Percentiles rank a stretch among this genome's conserved stretches.
These are phyloP conservation scores for Hippophae gyantsensis DNA, from an alignment of 306 rosid genomes.

Conservation along the genomic window DNA sequence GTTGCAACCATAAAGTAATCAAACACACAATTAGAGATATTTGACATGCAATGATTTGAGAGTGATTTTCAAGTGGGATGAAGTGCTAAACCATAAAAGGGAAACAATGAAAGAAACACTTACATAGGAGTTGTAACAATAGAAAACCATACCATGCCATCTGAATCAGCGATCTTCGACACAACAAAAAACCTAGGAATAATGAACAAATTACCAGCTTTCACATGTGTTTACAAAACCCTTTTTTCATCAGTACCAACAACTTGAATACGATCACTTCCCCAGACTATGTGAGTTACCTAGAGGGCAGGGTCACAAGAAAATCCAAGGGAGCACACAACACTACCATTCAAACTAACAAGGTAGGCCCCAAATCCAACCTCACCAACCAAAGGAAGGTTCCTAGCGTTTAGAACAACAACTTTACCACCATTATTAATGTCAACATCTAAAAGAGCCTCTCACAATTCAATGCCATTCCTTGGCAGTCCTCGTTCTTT, in stretches of 20 bases:
- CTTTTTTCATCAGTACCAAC: slow-evolving; percentile 64
- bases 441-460: slow-evolving; percentile 72
- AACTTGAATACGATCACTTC: slow-evolving; percentile 62
- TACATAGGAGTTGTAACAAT: slow-evolving; percentile 71
- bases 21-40: too few relatives aligned
- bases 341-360: slow-evolving; percentile 62
- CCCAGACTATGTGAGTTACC: slow-evolving; percentile 69
- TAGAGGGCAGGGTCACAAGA: slow-evolving; percentile 72
- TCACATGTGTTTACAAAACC: slow-evolving; percentile 61
- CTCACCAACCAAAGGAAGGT: slow-evolving; percentile 76
- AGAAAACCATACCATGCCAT: slow-evolving; percentile 89
- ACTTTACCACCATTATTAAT: slow-evolving; percentile 69
- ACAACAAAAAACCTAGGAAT: slow-evolving; percentile 80
- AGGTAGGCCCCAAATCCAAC: slow-evolving; percentile 73
- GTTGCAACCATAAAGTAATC: too few relatives aligned
- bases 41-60: too few relatives aligned
- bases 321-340: slow-evolving; percentile 81
- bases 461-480: slow-evolving; percentile 59
- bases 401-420: slow-evolving; percentile 64
- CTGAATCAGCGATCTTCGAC: slow-evolving; percentile 67
- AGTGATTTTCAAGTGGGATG: too few relatives aligned
- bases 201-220: slow-evolving; percentile 68
- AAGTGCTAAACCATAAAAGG: too few relatives aligned
- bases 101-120: not conserved
- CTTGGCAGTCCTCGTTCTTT: slow-evolving; percentile 44